Conservation (phyloP, 306 rosid genomes). For the Parietaria judaica region DNA sequence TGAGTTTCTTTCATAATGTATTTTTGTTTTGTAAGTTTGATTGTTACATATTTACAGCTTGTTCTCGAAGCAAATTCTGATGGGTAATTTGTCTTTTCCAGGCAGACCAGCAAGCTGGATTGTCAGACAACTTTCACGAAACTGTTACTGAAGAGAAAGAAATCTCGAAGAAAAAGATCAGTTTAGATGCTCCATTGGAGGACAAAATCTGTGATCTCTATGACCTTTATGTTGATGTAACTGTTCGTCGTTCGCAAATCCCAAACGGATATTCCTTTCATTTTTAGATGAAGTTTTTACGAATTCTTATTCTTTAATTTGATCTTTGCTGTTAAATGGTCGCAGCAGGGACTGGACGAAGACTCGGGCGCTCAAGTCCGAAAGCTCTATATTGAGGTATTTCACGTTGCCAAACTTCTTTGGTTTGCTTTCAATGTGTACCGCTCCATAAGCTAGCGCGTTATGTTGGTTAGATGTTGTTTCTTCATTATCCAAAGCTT, state of each 20-base stretch:
- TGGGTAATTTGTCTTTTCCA: slow-evolving; percentile 25
- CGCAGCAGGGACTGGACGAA: slow-evolving; percentile 79
- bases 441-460: background rate
- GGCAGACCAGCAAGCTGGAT: slow-evolving; percentile 60
- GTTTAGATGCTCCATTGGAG: slow-evolving; percentile 76
- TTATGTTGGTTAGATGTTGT: no score
- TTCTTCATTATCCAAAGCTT: slow-evolving; percentile 1
- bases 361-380: slow-evolving; percentile 85
- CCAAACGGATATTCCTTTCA: slow-evolving; percentile 6
- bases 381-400: slow-evolving; percentile 89
- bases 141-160: slow-evolving; percentile 55
- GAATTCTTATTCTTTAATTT: slow-evolving; percentile 13
- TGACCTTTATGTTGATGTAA: slow-evolving; percentile 92
- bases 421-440: slow-evolving; percentile 15
- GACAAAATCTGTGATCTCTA: slow-evolving; percentile 99
- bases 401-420: slow-evolving; percentile 6
- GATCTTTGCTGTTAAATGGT: slow-evolving; percentile 26
- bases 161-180: slow-evolving; percentile 44
- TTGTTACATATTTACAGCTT: background rate
- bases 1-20: background rate
- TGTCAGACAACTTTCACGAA: slow-evolving; percentile 57
- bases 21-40: no score
- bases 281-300: slow-evolving; percentile 14
- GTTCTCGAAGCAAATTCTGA: slow-evolving; percentile 14
- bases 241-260: slow-evolving; percentile 23